These are phyloP conservation scores for Corylus avellana DNA, from an alignment of 306 rosid genomes.

Conservation along the genomic window DNA sequence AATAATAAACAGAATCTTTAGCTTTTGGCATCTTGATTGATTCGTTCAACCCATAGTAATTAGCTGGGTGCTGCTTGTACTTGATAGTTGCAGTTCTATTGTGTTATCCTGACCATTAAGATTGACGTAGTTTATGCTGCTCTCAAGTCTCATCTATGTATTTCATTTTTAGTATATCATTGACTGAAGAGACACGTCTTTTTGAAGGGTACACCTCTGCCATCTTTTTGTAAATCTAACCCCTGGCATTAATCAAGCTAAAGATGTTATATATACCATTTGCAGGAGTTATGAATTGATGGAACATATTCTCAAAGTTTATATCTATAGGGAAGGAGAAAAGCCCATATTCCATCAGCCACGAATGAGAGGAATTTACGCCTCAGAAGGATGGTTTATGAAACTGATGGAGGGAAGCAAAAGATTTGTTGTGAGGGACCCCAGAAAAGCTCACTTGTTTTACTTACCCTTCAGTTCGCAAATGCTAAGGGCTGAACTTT, in stretches of 20 bases:
- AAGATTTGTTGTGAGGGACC: constrained; percentile 59
- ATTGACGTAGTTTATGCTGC: background rate
- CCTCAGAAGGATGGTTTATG: constrained; percentile 98
- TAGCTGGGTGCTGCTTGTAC: too few relatives aligned
- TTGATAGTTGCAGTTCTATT: background rate
- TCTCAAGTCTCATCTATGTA: background rate
- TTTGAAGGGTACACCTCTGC: background rate
- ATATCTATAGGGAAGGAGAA: constrained; percentile 75
- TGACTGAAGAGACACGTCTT: background rate
- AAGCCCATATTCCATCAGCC: constrained; percentile 88
- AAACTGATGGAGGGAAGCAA: constrained; percentile 70
- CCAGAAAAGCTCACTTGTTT: constrained; percentile 79
- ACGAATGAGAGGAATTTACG: constrained; percentile 78
- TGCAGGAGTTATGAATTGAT: constrained; percentile 87
- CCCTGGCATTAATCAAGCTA: constrained; percentile 10
- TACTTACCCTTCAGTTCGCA: constrained; percentile 80
- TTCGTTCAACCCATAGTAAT: background rate
- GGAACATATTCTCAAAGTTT: constrained; percentile 78
- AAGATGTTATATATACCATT: constrained; percentile 16
- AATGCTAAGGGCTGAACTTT: constrained; percentile 50
- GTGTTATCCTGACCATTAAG: background rate
- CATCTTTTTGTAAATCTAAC: background rate
- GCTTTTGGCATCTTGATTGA: background rate
- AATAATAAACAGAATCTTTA: background rate
- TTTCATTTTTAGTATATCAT: background rate